phyloP scores from a whole-genome alignment of 305 asterid species.

The Lippia alba region DNA sequence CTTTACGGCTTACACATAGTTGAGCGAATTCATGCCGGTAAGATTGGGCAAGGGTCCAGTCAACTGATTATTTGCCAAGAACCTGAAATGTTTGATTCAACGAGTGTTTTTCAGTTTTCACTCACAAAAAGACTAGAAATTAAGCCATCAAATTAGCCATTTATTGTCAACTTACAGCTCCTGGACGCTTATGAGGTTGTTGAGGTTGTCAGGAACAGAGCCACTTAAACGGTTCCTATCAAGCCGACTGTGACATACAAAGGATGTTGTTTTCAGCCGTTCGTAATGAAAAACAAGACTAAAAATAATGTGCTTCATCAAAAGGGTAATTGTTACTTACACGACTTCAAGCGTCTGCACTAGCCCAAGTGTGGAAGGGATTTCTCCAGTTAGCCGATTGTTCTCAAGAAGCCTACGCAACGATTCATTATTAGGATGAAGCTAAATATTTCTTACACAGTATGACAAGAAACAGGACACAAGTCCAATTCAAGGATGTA shows the following conservation, averaged over 20 bases:
- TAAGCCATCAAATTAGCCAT: background rate
- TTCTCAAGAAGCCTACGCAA: conserved; percentile 67
- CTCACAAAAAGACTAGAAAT: background rate
- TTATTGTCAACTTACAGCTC: conserved; percentile 63
- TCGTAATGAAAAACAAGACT: background rate
- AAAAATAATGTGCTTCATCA: background rate
- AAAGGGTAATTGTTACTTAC: conserved; percentile 58
- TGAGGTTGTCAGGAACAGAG: conserved; percentile 67
- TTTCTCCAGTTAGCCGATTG: conserved; percentile 61
- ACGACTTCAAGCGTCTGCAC: conserved; percentile 63
- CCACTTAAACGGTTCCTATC: conserved; percentile 72
- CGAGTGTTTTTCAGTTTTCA: background rate
- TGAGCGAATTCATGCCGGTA: conserved; percentile 59
- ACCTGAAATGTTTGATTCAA: conserved; percentile 38
- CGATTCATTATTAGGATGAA: conserved; percentile 11
- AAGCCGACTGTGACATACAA: conserved; percentile 62
- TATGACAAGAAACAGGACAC: background rate
- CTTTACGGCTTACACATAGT: conserved; percentile 48
- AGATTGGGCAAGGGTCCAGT: conserved; percentile 77
- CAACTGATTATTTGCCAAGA: conserved; percentile 69
- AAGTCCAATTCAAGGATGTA: background rate
- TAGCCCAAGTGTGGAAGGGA: conserved; percentile 71
- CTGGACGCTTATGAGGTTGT: conserved; percentile 57
- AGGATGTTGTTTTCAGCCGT: conserved; percentile 15
- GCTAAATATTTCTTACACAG: background rate